These are phyloP conservation scores for Solanum gandarillasii DNA, from an alignment of 257 asterid species.

Conservation along the genomic window DNA sequence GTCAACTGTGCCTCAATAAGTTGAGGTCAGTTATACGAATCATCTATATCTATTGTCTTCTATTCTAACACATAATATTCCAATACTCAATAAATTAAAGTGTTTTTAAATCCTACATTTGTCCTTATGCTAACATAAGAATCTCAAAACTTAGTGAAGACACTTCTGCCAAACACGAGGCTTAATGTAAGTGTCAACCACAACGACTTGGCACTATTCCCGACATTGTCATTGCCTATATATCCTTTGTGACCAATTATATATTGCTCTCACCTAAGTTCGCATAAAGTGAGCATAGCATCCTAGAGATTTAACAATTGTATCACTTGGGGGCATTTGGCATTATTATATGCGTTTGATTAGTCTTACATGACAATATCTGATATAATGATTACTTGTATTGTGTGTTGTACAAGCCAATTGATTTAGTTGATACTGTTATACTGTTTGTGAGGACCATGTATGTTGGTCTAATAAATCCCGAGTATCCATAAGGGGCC, in stretches of 20 bases:
- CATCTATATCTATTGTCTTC: not conserved
- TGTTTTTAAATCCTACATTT: not conserved
- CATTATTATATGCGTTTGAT: not conserved
- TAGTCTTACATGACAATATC: not conserved
- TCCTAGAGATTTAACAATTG: not conserved
- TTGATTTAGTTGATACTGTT: not conserved
- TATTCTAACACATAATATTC: not conserved
- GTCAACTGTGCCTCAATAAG: not conserved
- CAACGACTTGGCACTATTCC: not conserved
- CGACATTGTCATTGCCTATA: not conserved
- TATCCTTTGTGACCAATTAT: not conserved
- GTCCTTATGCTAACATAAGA: not conserved
- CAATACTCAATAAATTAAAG: not conserved
- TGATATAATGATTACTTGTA: not conserved
- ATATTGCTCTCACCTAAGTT: not conserved
- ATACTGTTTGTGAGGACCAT: not conserved
- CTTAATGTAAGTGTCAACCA: not conserved
- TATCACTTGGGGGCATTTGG: not conserved
- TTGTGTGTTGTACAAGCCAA: not conserved
- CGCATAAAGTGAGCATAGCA: not conserved
- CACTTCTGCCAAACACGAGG: not conserved
- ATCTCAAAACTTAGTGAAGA: not conserved
- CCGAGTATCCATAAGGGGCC: not conserved
- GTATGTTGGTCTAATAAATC: not conserved
- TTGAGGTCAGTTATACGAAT: not conserved